Percentiles rank a stretch among this genome's conserved stretches.
Conservation (phyloP, 345 rosid genomes). For the Salix brachista region DNA sequence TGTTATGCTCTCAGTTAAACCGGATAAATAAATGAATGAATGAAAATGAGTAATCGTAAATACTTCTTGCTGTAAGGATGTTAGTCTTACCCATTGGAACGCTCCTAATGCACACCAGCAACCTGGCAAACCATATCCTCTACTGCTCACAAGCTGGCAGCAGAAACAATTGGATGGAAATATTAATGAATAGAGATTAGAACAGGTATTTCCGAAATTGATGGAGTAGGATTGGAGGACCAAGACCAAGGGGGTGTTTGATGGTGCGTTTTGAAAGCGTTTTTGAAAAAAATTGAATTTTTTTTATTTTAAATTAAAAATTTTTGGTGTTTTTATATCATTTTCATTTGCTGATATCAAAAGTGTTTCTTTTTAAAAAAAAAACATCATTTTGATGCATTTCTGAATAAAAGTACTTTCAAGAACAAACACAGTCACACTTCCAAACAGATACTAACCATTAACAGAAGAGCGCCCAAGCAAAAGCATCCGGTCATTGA, state of each 20-base stretch:
- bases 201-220: neutral
- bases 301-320: too few species aligned
- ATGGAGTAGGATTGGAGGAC: neutral
- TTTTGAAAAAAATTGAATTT: too few species aligned
- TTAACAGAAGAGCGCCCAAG: slow-evolving; percentile 18
- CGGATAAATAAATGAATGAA: neutral
- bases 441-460: slow-evolving; percentile 26
- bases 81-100: slow-evolving; percentile 59
- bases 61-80: neutral
- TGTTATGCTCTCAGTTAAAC: neutral
- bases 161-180: neutral
- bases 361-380: too few species aligned
- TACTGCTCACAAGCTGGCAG: slow-evolving; percentile 45
- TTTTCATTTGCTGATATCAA: too few species aligned
- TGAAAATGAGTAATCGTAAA: neutral
- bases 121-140: slow-evolving; percentile 63
- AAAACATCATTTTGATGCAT: too few species aligned
- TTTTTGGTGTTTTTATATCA: too few species aligned
- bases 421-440: rapidly evolving
- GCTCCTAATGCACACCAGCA: slow-evolving; percentile 61
- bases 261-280: rapidly evolving
- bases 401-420: too few species aligned
- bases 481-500: slow-evolving; percentile 63
- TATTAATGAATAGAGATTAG: neutral
- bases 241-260: neutral